Conservation (phyloP, 2,329 filamentous ascomycete genomes). For the Curvularia verruculosa region DNA sequence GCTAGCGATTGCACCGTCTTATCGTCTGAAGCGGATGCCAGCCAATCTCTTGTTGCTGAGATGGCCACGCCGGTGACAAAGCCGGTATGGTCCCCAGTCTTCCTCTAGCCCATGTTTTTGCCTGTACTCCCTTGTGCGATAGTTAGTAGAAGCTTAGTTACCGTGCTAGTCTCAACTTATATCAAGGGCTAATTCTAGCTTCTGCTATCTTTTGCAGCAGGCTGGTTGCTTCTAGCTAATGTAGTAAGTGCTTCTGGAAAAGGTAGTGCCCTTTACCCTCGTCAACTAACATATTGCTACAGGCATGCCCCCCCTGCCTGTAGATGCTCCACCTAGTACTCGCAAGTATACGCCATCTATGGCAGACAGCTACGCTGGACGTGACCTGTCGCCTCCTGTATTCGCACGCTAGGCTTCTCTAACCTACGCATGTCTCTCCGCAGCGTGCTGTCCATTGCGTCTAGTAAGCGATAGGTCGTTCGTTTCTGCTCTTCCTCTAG, state of each 20-base stretch:
- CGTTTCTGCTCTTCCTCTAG: constrained; percentile 28
- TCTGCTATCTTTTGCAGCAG: constrained; percentile 13
- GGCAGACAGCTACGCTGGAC: constrained; percentile 3
- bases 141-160: neutral
- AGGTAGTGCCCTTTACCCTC: constrained; percentile 15
- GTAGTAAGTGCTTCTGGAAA: constrained; percentile 13
- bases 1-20: too few species aligned
- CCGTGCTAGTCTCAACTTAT: neutral
- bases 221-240: constrained; percentile 19
- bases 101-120: too few species aligned
- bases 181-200: constrained; percentile 20
- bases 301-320: constrained; percentile 17
- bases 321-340: constrained; percentile 48
- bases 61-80: too few species aligned
- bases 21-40: too few species aligned
- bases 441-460: constrained; percentile 27
- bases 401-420: constrained; percentile 2
- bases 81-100: too few species aligned
- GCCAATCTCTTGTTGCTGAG: too few species aligned
- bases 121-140: neutral
- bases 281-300: constrained; percentile 9
- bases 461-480: constrained; percentile 35
- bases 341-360: constrained; percentile 31
- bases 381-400: neutral
- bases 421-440: constrained; percentile 33